Evolutionary conservation across 441 rosid genomes (phyloP), one percentile per base, ranked within the genome.

Genomic region (Pelargonium myrrhifolium): DNA sequence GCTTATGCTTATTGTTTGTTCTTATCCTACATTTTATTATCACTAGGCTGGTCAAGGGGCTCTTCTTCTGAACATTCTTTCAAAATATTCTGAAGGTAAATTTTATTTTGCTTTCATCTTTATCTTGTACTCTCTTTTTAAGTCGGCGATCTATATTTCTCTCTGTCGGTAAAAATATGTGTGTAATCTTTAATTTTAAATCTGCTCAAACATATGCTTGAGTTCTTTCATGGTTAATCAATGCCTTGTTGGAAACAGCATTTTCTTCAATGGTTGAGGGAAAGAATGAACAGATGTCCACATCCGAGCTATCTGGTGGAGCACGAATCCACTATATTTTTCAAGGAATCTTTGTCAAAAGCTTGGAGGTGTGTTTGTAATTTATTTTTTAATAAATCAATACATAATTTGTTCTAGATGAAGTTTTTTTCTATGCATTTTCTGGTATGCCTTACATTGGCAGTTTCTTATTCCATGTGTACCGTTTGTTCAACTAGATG

Each of bases 31-130:
- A 70, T 73, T 65, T 71, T 70, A 71, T 68, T n/a, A n/a, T n/a
- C 17, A 26, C 17, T 68, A 94, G 99, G 96, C 97, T 79, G 98
- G 96, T 53, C 97, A 92, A 76, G 98, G 99, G 65, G 97, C 99
- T 74, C 87, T 94, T 77, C 86, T 95, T 22, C 82, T 95, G 75
- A 92, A 88, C 74, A 88, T 95, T 78, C 91, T 92, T 68, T 87
- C 99, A 5, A 92, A 88, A 80, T 95, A 92, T 74, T 85, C 86
- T 66, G 99, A 90, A 74, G 99, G 98, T 90, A 84, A 75, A n/a
- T 69, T 3, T 62, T 22, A 8, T 71, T 61, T 60, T 53, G 28
- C 40, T 22, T 65, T 53, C 26, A 47, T 9, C 6, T 51, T 17
- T n/a, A 3, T 9, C 45, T 28, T 40, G 22, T 53, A 14, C 51